Evolutionary conservation across 805 yeast genomes (phyloP), one percentile per base, ranked within the genome.

Genomic region (Ogataea salicorniae): DNA sequence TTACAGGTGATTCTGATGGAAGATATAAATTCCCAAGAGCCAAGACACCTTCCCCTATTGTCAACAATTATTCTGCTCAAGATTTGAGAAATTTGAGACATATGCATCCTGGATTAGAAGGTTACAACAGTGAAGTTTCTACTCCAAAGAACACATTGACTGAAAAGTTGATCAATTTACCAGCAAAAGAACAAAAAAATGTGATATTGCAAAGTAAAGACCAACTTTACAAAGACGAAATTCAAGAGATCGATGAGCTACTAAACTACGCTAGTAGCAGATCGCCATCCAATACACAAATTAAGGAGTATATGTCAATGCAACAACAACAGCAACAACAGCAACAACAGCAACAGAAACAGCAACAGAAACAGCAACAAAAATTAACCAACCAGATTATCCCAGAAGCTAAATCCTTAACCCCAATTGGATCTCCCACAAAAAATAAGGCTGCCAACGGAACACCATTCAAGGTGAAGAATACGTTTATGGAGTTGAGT

Each of bases 11-110:
- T 45, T 65, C 63, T 38, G 79, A 80, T 5, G 70, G 64, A n/a
- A 62, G 72, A 3, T 82, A 78, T 63, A 81, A 76, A 59, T 82
- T 82, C 54, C 87, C 87, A 1, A 49, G 54, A 14, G 69, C 74
- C 5, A 65, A 71, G 6, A 57, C 61, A 8, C 54, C 59, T 11
- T 51, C 65, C 5, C 61, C 68, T 0, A 50, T 46, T 8, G 50
- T 50, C 45, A 52, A 52, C 39, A 59, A 54, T 34, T 75, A 64
- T 50, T 70, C 76, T 2, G 78, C 67, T 5, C 74, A 70, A 52
- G 75, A 73, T 50, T 56, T 75, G 41, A 74, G 71, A 54, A 43
- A 48, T 46, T 46, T 64, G 48, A 56, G 59, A 43, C 51, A 46
- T 20, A 39, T 49, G 34, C 55, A 57, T 33, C 18, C 41, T 16